phyloP scores from a whole-genome alignment of 495 filamentous ascomycete genomes.

The Aspergillus bertholletiae region DNA sequence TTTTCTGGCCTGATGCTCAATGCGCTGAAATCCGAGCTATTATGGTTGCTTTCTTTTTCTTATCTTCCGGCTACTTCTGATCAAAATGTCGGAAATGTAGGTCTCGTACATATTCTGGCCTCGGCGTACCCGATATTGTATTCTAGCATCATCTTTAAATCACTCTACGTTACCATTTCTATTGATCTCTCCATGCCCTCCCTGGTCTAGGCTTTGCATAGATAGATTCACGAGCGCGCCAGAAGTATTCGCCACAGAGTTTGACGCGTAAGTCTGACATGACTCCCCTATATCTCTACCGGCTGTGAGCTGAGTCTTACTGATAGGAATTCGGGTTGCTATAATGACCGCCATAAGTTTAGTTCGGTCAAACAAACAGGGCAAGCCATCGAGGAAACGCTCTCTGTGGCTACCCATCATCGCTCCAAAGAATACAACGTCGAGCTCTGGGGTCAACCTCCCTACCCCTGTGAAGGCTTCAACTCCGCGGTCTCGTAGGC shows the following conservation, averaged over 20 bases:
- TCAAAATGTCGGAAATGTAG: background rate
- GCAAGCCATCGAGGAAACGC: constrained; percentile 32
- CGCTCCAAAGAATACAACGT: constrained; percentile 44
- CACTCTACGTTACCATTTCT: constrained; percentile 7
- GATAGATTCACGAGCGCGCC: too few relatives aligned
- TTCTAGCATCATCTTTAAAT: background rate
- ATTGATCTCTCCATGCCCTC: constrained; percentile 5
- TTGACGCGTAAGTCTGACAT: background rate
- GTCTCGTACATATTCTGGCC: constrained; percentile 2
- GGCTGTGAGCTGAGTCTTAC: background rate
- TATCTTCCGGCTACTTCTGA: constrained; percentile 9
- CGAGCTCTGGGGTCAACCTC: constrained; percentile 4
- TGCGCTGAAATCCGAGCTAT: background rate
- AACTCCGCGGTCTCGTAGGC: constrained; percentile 39
- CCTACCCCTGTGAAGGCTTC: constrained; percentile 20
- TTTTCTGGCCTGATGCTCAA: background rate
- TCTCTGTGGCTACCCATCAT: constrained; percentile 43
- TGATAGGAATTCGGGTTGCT: constrained; percentile 3
- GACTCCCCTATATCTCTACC: background rate
- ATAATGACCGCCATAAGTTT: constrained; percentile 36
- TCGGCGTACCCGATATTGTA: constrained; percentile 1
- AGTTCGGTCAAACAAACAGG: constrained; percentile 35
- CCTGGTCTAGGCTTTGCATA: too few relatives aligned
- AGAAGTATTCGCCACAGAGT: background rate
- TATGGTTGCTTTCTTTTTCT: constrained; percentile 1